Evolutionary conservation across 2,329 filamentous ascomycete species (phyloP).

Genomic region (Diaporthe citrichinensis): DNA sequence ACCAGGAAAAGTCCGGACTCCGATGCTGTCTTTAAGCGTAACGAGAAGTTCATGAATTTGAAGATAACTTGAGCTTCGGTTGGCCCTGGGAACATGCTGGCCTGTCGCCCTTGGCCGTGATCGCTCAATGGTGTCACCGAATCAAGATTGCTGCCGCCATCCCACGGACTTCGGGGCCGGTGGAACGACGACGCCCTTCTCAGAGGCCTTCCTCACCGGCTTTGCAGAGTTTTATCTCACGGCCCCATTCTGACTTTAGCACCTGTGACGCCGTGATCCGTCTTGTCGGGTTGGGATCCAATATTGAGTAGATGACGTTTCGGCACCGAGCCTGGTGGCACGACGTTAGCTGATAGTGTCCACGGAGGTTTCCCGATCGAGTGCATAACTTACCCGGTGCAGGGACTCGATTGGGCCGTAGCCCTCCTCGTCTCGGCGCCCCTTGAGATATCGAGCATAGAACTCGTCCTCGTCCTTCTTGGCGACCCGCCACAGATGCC

Average conservation of each 20-base stretch:
- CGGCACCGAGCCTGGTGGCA: constrained; percentile 86
- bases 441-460: constrained; percentile 93
- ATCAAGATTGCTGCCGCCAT: constrained; percentile 42
- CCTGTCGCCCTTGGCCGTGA: constrained; percentile 31
- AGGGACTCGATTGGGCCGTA: constrained; percentile 97
- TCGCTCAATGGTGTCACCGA: constrained; percentile 40
- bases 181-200: constrained; percentile 49
- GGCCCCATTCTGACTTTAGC: constrained; percentile 98
- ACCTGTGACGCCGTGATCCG: constrained; percentile 97
- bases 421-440: constrained; percentile 92
- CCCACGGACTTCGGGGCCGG: constrained; percentile 36
- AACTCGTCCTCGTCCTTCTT: constrained; percentile 98
- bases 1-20: constrained; percentile 37
- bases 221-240: constrained; percentile 97
- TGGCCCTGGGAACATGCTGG: constrained; percentile 34
- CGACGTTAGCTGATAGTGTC: constrained; percentile 30
- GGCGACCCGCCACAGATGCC: constrained; percentile 96
- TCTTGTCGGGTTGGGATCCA: constrained; percentile 92
- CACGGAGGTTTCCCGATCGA: neutral
- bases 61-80: constrained; percentile 32
- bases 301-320: constrained; percentile 98
- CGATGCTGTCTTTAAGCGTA: constrained; percentile 39
- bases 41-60: constrained; percentile 35
- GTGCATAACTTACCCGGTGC: constrained; percentile 80
- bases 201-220: constrained; percentile 96